Percentiles rank a stretch among this genome's conserved stretches.
Conservation (phyloP, 176 grass and related monocot species). For the Saccharum spontaneum region DNA sequence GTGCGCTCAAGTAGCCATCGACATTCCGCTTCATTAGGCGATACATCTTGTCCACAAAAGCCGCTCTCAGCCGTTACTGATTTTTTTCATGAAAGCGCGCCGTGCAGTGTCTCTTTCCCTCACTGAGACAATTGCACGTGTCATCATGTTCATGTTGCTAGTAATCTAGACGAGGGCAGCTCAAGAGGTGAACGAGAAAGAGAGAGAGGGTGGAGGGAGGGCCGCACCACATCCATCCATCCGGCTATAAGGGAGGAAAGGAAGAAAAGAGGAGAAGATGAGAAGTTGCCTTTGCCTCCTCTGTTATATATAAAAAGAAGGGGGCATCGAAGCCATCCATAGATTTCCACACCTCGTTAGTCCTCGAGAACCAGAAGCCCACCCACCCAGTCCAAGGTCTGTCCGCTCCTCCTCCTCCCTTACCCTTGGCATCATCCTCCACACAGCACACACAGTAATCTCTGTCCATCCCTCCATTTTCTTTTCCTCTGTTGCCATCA, state of each 20-base stretch:
- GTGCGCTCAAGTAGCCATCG: too few species aligned
- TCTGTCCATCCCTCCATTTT: background rate
- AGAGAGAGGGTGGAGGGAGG: background rate
- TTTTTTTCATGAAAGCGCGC: background rate
- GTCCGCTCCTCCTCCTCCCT: background rate
- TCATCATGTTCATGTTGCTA: background rate
- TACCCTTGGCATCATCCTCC: background rate
- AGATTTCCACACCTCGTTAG: conserved; percentile 15
- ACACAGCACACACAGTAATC: background rate
- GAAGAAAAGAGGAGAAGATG: background rate
- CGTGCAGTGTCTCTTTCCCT: background rate
- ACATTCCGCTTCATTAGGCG: too few species aligned
- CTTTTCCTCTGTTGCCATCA: background rate
- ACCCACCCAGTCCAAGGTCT: background rate
- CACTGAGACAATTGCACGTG: conserved; percentile 1
- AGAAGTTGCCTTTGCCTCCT: conserved; percentile 28
- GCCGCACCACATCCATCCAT: too few species aligned
- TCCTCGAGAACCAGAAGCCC: conserved; percentile 19
- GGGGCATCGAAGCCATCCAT: background rate
- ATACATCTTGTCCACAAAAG: background rate
- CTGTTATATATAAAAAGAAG: conserved; percentile 28
- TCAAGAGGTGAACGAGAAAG: background rate
- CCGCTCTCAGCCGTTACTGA: background rate
- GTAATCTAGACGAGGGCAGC: background rate
- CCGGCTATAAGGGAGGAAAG: background rate